Percentiles rank a stretch among this genome's conserved stretches.
phyloP scores from a whole-genome alignment of 2,329 filamentous ascomycete species.

The Akanthomyces muscarius region DNA sequence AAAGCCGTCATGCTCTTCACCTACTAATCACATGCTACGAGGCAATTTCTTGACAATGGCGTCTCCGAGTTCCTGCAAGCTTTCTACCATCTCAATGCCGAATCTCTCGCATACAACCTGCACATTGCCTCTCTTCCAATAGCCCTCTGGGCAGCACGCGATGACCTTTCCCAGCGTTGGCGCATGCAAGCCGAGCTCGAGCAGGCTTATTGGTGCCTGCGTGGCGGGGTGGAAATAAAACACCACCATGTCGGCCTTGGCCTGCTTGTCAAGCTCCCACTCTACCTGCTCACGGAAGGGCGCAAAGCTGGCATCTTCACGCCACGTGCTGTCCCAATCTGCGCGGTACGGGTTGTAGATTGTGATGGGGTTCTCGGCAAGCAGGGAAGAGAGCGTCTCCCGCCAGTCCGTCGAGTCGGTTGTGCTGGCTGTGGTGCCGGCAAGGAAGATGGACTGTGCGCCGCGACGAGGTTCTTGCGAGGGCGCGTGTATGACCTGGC shows the following conservation, averaged over 20 bases:
- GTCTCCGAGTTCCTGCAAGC: constrained; percentile 34
- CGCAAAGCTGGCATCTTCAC: constrained; percentile 40
- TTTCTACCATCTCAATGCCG: constrained; percentile 40
- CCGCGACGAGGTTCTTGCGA: constrained; percentile 20
- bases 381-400: constrained; percentile 32
- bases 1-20: not conserved
- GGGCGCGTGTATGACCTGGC: constrained; percentile 31
- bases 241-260: constrained; percentile 45
- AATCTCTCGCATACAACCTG: constrained; percentile 48
- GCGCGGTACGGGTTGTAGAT: constrained; percentile 52
- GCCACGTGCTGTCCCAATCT: constrained; percentile 50
- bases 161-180: constrained; percentile 36
- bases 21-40: not conserved
- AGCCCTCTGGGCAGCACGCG: constrained; percentile 48
- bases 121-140: constrained; percentile 55
- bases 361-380: constrained; percentile 45
- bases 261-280: constrained; percentile 55
- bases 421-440: constrained; percentile 49
- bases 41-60: constrained; percentile 31
- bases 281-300: constrained; percentile 49
- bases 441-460: constrained; percentile 47
- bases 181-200: constrained; percentile 54
- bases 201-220: constrained; percentile 49
- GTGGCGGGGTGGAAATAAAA: constrained; percentile 51
- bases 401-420: constrained; percentile 45